These are phyloP conservation scores for Rusavskia elegans DNA, from an alignment of 495 filamentous ascomycete species.

Conservation along the genomic window DNA sequence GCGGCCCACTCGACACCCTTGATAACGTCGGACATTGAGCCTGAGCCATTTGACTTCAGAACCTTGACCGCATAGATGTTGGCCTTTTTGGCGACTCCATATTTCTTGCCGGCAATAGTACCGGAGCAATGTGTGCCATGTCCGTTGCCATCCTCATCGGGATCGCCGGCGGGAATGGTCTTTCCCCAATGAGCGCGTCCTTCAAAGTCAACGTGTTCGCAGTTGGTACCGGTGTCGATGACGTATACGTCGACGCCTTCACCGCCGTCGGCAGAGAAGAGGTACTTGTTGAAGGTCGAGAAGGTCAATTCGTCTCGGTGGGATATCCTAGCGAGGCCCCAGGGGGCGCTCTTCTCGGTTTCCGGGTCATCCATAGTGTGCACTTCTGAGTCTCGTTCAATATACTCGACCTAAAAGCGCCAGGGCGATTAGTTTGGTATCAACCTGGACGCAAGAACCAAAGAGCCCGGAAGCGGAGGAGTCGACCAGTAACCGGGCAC, in stretches of 20 bases:
- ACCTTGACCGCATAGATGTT: slow-evolving; percentile 96
- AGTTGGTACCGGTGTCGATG: slow-evolving; percentile 94
- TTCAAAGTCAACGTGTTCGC: slow-evolving; percentile 90
- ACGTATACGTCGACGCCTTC: slow-evolving; percentile 99
- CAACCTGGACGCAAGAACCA: no score
- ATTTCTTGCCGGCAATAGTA: slow-evolving; percentile 94
- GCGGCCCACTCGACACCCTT: slow-evolving; percentile 96
- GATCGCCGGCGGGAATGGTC: slow-evolving; percentile 76
- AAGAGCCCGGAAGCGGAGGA: slow-evolving; percentile 11
- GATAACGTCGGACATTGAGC: slow-evolving; percentile 96
- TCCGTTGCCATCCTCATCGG: slow-evolving; percentile 88
- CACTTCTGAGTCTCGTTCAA: slow-evolving; percentile 87
- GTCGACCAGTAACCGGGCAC: slow-evolving; percentile 13
- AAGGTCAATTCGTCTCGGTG: slow-evolving; percentile 78
- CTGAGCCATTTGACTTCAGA: slow-evolving; percentile 89
- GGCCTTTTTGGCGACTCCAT: slow-evolving; percentile 98
- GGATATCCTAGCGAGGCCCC: slow-evolving; percentile 96
- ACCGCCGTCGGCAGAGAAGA: slow-evolving; percentile 78
- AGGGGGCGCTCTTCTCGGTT: slow-evolving; percentile 82
- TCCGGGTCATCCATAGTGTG: slow-evolving; percentile 49
- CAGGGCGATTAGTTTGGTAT: background rate
- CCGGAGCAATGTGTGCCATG: slow-evolving; percentile 99
- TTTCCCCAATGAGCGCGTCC: slow-evolving; percentile 92
- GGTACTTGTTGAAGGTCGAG: slow-evolving; percentile 93
- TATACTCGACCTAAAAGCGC: slow-evolving; percentile 72